Evolutionary conservation across 2,329 filamentous ascomycete genomes (phyloP), one percentile per base, ranked within the genome.

Genomic region (Podosphaera xanthii): DNA sequence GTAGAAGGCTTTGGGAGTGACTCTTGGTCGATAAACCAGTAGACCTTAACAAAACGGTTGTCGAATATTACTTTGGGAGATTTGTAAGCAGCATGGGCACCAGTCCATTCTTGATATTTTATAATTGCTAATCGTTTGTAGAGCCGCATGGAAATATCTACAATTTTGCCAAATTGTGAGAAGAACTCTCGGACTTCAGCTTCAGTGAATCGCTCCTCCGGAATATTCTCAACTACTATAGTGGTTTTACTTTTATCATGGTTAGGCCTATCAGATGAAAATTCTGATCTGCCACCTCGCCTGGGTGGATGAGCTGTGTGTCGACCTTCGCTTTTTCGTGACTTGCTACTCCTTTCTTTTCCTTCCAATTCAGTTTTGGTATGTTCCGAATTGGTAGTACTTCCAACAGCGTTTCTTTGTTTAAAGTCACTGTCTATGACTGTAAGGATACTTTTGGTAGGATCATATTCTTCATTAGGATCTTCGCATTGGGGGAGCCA

Each of bases 11-110:
- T 65, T 34, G 68, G 67, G 36, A 69, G 57, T 7, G 67, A 64
- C 14, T 66, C 49, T 34, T 77, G 75, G 4, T 78, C 76, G 64
- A 80, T 83, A 67, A 81, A 77, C 86, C 86, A 91, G 65, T 84
- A 89, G 0, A 91, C 83, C 65, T 88, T 90, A 56, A 92, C 87
- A 65, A 92, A 92, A 9, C 87, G 77, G 64, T 91, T 92, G 65
- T 90, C 84, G 67, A 91, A 92, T 52, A 92, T 83, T 54, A 82
- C 83, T 67, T 88, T 88, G 0, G 87, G 86, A 7, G 84, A 89
- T 54, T 77, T 77, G 68, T 87, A 88, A 1, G 87, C 87, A 14
- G 78, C 77, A 61, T 81, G 79, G 12, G 87, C 87, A 12, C 79
- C 72, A 5, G 76, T 75, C 76, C 83, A 85, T 49, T 75, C 76